These are phyloP conservation scores for Dioscorea dumetorum DNA, from an alignment of 106 monocot genomes.

Conservation along the genomic window DNA sequence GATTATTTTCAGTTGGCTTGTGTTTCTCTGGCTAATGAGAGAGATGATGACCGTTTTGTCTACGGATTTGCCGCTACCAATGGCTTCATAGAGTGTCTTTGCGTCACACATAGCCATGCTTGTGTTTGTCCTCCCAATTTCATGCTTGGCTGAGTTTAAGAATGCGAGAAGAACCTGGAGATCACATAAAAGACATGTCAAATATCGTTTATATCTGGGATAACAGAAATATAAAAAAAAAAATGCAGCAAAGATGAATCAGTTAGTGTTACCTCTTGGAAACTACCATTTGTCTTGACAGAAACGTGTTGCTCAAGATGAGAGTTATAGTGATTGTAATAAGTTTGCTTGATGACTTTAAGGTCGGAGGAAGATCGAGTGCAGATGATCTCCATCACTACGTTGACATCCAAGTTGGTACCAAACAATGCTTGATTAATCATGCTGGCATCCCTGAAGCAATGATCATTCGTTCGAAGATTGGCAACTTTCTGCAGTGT, in stretches of 20 bases:
- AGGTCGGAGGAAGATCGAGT: constrained; percentile 35
- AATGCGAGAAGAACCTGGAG: constrained; percentile 36
- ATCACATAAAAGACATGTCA: background rate
- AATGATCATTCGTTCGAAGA: constrained; percentile 25
- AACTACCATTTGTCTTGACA: constrained; percentile 15
- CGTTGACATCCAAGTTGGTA: constrained; percentile 1
- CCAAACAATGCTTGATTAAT: constrained; percentile 24
- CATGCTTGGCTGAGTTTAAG: constrained; percentile 23
- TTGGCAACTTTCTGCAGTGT: constrained; percentile 29
- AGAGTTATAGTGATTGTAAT: constrained; percentile 20
- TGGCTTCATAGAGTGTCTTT: constrained; percentile 41
- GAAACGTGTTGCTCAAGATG: constrained; percentile 27
- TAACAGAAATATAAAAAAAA: too few species aligned
- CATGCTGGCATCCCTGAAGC: constrained; percentile 24
- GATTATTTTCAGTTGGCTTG: constrained; percentile 20
- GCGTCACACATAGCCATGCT: constrained; percentile 51
- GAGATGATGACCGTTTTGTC: constrained; percentile 22
- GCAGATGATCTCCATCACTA: constrained; percentile 35
- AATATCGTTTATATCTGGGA: too few species aligned
- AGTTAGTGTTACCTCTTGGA: constrained; percentile 26
- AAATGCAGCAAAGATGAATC: background rate
- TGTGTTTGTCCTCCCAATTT: constrained; percentile 12
- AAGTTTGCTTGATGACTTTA: constrained; percentile 16
- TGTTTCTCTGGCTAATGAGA: constrained; percentile 28
- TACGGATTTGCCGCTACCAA: constrained; percentile 24